Evolutionary conservation across 2,329 filamentous ascomycete genomes (phyloP).

Genomic region (Fusarium agapanthi): DNA sequence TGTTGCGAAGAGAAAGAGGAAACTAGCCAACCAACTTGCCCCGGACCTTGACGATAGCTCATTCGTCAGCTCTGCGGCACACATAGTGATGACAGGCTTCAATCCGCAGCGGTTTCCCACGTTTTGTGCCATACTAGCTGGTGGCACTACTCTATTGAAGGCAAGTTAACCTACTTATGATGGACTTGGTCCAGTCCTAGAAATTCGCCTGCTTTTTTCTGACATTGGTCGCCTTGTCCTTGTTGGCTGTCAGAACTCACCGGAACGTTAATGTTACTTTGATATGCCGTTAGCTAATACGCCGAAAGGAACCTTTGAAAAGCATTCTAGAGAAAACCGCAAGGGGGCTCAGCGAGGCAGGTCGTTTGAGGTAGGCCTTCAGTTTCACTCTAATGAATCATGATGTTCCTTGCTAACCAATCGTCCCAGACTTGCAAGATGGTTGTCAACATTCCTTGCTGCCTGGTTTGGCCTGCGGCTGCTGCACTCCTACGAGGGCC

Average conservation of each 20-base stretch:
- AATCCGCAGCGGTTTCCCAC: conserved; percentile 67
- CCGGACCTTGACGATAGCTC: conserved; percentile 42
- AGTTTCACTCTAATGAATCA: background rate
- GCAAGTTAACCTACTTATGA: conserved; percentile 47
- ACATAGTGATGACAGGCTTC: conserved; percentile 60
- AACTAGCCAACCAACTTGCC: conserved; percentile 36
- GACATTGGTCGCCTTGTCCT: background rate
- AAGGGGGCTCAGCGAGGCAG: conserved; percentile 35
- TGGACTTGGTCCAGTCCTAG: background rate
- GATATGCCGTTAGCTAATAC: conserved; percentile 21
- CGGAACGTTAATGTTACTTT: background rate
- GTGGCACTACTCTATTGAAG: conserved; percentile 69
- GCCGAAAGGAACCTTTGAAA: conserved; percentile 42
- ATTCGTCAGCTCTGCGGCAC: conserved; percentile 46
- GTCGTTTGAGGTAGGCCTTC: conserved; percentile 41
- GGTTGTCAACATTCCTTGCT: conserved; percentile 66
- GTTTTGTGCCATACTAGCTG: conserved; percentile 69
- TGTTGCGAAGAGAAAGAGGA: conserved; percentile 50
- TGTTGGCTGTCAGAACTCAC: background rate
- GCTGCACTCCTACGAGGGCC: conserved; percentile 64
- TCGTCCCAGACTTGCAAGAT: conserved; percentile 60
- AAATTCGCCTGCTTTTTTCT: background rate
- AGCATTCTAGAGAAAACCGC: conserved; percentile 41
- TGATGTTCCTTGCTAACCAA: conserved; percentile 14
- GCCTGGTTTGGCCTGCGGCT: conserved; percentile 66